phyloP scores from a whole-genome alignment of 208 protist species.

The Leishmania tarentolae region DNA sequence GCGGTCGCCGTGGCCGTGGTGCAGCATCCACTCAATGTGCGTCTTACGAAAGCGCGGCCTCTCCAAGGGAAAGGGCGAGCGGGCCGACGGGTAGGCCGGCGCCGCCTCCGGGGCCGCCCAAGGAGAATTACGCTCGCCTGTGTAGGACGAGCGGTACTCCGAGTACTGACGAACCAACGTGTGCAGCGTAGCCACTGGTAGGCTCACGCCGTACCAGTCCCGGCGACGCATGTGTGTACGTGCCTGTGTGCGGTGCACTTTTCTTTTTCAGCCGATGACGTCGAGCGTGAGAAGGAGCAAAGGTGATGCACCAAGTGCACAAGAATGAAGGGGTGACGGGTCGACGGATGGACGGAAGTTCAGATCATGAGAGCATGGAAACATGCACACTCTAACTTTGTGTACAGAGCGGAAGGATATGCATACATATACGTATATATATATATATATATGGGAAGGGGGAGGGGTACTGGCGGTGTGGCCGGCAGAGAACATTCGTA shows the following conservation, averaged over 20 bases:
- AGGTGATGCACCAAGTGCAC: neutral
- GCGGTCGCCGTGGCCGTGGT: conserved; percentile 78
- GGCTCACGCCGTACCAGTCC: neutral
- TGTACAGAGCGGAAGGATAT: neutral
- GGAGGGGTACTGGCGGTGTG: neutral
- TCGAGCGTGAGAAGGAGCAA: neutral
- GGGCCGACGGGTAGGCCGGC: conserved; percentile 57
- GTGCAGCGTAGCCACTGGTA: conserved; percentile 2
- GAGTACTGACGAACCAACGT: conserved; percentile 34
- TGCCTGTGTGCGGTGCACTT: neutral
- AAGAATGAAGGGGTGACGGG: neutral
- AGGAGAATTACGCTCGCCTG: conserved; percentile 31
- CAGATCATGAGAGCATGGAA: neutral
- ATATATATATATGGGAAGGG: neutral
- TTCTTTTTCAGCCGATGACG: neutral
- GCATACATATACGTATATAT: neutral
- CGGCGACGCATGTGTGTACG: conserved; percentile 1
- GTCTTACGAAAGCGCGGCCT: conserved; percentile 78
- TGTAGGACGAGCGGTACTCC: conserved; percentile 50
- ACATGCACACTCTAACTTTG: neutral
- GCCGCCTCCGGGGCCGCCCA: conserved; percentile 37
- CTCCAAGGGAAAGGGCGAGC: conserved; percentile 49
- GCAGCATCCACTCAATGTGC: conserved; percentile 84
- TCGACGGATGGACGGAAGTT: neutral
- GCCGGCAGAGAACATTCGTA: neutral